These are phyloP conservation scores for Herpetomonas samuelpessoai DNA, from an alignment of 208 protist species.

Conservation along the genomic window DNA sequence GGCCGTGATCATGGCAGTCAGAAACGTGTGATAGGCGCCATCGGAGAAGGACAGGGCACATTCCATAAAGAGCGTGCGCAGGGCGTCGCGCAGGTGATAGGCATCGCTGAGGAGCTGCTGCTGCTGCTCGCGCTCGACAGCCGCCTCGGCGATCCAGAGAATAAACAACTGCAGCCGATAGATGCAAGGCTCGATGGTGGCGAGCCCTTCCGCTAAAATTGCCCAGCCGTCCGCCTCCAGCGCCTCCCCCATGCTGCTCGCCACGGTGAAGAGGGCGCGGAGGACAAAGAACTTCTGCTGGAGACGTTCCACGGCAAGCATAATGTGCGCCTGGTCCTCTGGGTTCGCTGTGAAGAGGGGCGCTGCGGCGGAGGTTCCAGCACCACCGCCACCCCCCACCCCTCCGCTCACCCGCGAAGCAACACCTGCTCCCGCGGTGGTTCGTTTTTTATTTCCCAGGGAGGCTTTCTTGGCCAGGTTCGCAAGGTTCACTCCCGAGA, in stretches of 20 bases:
- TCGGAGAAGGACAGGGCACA: slow-evolving; percentile 27
- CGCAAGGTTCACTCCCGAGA: neutral
- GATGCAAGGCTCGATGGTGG: slow-evolving; percentile 38
- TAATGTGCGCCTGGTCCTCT: slow-evolving; percentile 16
- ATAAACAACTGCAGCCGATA: slow-evolving; percentile 26
- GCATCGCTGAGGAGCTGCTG: slow-evolving; percentile 40
- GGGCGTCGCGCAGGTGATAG: slow-evolving; percentile 52
- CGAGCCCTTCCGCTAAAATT: slow-evolving; percentile 39
- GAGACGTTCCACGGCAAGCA: slow-evolving; percentile 29
- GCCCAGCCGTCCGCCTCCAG: slow-evolving; percentile 45
- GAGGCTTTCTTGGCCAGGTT: neutral
- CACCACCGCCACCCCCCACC: neutral
- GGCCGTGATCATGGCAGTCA: slow-evolving; percentile 30
- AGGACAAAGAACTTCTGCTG: slow-evolving; percentile 53
- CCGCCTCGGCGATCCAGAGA: slow-evolving; percentile 30
- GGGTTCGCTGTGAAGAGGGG: slow-evolving; percentile 2
- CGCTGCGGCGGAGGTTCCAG: neutral
- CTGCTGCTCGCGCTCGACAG: slow-evolving; percentile 24
- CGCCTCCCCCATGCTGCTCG: slow-evolving; percentile 36
- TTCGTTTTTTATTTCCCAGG: no score
- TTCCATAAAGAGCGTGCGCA: slow-evolving; percentile 50
- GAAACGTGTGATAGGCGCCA: slow-evolving; percentile 25
- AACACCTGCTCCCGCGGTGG: no score
- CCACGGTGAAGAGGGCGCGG: slow-evolving; percentile 54
- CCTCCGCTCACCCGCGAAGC: neutral